Base-by-base conservation (phyloP, 805 yeast genomes). In the Teunomyces pallodes region DNA sequence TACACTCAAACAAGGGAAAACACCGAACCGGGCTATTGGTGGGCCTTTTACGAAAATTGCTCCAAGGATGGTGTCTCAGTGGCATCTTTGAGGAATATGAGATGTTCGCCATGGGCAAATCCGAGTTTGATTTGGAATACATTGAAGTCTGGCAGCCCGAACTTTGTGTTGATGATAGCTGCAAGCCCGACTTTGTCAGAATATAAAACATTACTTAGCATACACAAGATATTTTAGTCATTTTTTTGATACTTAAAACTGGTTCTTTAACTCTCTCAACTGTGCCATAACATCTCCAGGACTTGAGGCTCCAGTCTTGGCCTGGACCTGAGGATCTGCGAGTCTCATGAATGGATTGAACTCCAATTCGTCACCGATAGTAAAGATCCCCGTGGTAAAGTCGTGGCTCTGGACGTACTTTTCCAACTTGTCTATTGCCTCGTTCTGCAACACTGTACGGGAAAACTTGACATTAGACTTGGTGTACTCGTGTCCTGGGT, bases 401-500 rank as follows among this genome's bases (percentile, higher is more conserved):
- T 89, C 96, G 65, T 87, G 74, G 0, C 62, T 58, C 6, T 67
- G 48, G 38, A 80, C 73, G 54, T 69, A 88, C 17, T 70, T 55
- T 41, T 77, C 83, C 53, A 92, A 74, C 14, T 65, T 64, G 38
- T 69, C 67, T 42, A 92, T 70, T 0, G 86, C 86, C 40, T 71
- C 75, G 47, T 77, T 70, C 40, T 73, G 64, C 47, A 89, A 64
- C 1, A 87, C 81, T 2, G 83, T 76, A 54, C 81, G 77, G 14
- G 94, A 88, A 65, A 94, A 94, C 54, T 77, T 80, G 17, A 87
- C 85, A 63, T 94, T 92, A 24, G 87, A 76, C 56, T 75, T 78
- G 5, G 99, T 94, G 69, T 94, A 94, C 69, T 94, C 99, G 66
- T 94, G 99, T 2, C 99, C 99, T 2, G 97, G 92, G 61, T 82